phyloP scores from a whole-genome alignment of 176 grass and related monocot genomes.

The Triticum monococcum region DNA sequence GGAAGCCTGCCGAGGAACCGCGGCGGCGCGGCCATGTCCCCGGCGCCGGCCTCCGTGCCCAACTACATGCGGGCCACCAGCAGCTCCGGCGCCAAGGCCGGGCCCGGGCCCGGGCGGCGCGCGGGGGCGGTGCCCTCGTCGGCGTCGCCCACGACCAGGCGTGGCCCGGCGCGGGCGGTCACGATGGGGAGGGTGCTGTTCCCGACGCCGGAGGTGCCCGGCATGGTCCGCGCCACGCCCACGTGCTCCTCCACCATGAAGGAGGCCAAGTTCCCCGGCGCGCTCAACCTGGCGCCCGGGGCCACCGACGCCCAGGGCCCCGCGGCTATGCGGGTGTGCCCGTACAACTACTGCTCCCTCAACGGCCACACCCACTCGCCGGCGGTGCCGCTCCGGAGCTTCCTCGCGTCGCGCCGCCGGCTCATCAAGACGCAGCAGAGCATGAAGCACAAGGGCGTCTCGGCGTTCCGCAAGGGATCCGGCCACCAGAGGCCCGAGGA shows the following conservation, averaged over 20 bases:
- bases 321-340: slow-evolving; percentile 60
- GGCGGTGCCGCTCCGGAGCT: slow-evolving; percentile 68
- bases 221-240: slow-evolving; percentile 57
- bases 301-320: slow-evolving; percentile 60
- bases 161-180: slow-evolving; percentile 21
- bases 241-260: slow-evolving; percentile 88
- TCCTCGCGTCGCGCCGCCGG: slow-evolving; percentile 67
- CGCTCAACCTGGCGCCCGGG: slow-evolving; percentile 60
- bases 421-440: slow-evolving; percentile 91
- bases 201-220: slow-evolving; percentile 24
- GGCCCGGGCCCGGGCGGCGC: slow-evolving; percentile 44
- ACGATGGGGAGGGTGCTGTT: slow-evolving; percentile 51
- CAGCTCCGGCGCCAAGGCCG: slow-evolving; percentile 73
- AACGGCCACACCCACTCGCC: slow-evolving; percentile 71
- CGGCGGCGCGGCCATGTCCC: slow-evolving; percentile 36
- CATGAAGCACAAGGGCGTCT: slow-evolving; percentile 80
- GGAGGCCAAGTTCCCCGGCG: slow-evolving; percentile 65
- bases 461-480: slow-evolving; percentile 48
- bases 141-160: slow-evolving; percentile 17
- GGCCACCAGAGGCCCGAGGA: slow-evolving; percentile 24
- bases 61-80: slow-evolving; percentile 84
- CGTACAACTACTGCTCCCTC: slow-evolving; percentile 86
- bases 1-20: slow-evolving; percentile 42
- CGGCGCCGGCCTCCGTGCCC: slow-evolving; percentile 48
- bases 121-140: neutral